A percentile compares a stretch with the other conserved stretches of the same genome.
phyloP scores from a whole-genome alignment of 192 early-diverging fungal species.

The Haplosporangium gracile region DNA sequence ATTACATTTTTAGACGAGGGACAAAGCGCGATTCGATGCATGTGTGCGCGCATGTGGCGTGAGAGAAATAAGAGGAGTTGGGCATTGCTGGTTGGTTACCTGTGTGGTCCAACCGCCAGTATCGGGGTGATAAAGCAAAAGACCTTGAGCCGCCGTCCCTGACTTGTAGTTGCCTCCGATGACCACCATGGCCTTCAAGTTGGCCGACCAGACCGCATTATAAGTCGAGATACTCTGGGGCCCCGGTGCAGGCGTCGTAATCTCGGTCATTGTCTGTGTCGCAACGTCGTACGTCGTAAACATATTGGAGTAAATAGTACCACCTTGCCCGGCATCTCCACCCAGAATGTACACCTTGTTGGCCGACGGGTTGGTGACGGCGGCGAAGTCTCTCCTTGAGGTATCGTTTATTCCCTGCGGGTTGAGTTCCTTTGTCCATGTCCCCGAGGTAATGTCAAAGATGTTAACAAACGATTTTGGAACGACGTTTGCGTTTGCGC shows the following conservation, averaged over 20 bases:
- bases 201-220: conserved; percentile 33
- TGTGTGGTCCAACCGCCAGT: conserved; percentile 31
- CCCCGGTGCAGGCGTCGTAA: conserved; percentile 12
- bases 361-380: conserved; percentile 23
- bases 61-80: background rate
- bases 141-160: background rate
- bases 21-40: background rate
- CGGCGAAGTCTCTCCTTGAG: conserved; percentile 35
- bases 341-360: conserved; percentile 46
- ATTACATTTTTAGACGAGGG: conserved; percentile 1
- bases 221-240: conserved; percentile 32
- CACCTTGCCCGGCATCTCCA: conserved; percentile 21
- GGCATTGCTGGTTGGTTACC: conserved; percentile 14
- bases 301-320: conserved; percentile 7
- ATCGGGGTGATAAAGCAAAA: conserved; percentile 29
- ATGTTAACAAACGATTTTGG: conserved; percentile 23
- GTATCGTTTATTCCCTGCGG: conserved; percentile 25
- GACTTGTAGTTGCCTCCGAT: conserved; percentile 23
- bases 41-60: background rate
- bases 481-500: conserved; percentile 12
- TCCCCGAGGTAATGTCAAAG: conserved; percentile 25
- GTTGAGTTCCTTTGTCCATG: conserved; percentile 15
- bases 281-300: conserved; percentile 28
- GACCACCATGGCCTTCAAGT: conserved; percentile 33
- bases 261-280: conserved; percentile 17